A percentile compares a stretch with the other conserved stretches of the same genome.
These are phyloP conservation scores for Saccharomycopsis sp. DNA, from an alignment of 805 yeast species.

Conservation along the genomic window DNA sequence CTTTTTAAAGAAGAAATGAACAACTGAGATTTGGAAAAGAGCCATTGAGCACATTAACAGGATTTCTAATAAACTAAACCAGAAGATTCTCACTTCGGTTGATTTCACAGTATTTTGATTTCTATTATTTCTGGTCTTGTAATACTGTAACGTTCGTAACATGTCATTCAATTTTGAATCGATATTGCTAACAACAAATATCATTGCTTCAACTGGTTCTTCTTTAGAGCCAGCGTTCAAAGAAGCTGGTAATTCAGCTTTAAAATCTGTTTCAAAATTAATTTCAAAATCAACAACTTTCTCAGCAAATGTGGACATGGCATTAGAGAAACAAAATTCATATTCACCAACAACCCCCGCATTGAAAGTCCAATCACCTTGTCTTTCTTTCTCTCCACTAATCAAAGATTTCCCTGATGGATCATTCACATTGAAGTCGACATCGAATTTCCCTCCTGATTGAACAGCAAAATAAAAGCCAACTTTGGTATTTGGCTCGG, in stretches of 20 bases:
- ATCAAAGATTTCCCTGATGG: conserved; percentile 52
- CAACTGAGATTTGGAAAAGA: conserved; percentile 55
- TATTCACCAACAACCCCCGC: conserved; percentile 72
- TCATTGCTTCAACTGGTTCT: conserved; percentile 24
- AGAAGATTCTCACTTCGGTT: conserved; percentile 55
- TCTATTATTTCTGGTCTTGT: conserved; percentile 84
- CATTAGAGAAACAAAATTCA: conserved; percentile 79
- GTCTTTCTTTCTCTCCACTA: conserved; percentile 55
- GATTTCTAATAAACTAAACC: conserved; percentile 61
- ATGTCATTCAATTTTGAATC: conserved; percentile 54
- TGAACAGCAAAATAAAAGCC: conserved; percentile 81
- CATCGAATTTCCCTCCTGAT: conserved; percentile 73
- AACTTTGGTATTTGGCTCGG: conserved; percentile 49
- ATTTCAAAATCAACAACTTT: conserved; percentile 83
- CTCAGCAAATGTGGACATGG: conserved; percentile 74
- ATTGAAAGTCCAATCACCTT: conserved; percentile 70
- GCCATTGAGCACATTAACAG: conserved; percentile 65
- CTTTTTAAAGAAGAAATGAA: conserved; percentile 58
- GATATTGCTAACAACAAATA: conserved; percentile 44
- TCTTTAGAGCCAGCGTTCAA: conserved; percentile 18
- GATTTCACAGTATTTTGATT: conserved; percentile 72
- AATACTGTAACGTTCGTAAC: conserved; percentile 61
- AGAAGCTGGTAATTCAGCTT: conserved; percentile 50
- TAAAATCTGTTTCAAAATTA: conserved; percentile 40
- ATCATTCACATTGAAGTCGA: conserved; percentile 52